Percentiles rank a stretch among this genome's conserved stretches.
These are phyloP conservation scores for Crataegus laevigata DNA, from an alignment of 306 rosid genomes.

Conservation along the genomic window DNA sequence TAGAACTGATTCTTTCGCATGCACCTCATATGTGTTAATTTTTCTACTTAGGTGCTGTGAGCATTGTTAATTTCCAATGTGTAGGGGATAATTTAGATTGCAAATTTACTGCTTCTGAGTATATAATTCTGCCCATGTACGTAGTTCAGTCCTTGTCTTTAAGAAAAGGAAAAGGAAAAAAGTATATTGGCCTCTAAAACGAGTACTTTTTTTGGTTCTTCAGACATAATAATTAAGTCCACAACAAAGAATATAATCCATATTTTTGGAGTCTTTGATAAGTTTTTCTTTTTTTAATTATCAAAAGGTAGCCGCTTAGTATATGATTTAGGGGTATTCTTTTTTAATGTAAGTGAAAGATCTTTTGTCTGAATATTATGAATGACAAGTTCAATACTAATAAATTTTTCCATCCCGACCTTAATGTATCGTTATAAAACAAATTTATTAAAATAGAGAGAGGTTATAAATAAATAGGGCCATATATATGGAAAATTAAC, in stretches of 20 bases:
- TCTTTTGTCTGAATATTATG: too few relatives aligned
- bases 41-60: background rate
- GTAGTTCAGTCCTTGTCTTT: background rate
- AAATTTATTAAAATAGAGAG: background rate
- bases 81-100: background rate
- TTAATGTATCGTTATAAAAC: too few relatives aligned
- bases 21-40: background rate
- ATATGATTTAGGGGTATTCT: too few relatives aligned
- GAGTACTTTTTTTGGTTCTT: background rate
- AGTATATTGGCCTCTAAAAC: background rate
- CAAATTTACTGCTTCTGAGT: background rate
- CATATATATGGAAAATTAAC: background rate
- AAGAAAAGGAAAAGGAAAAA: background rate
- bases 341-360: accelerated
- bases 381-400: too few relatives aligned
- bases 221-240: background rate
- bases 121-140: background rate
- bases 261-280: background rate
- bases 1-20: background rate
- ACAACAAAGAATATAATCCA: background rate
- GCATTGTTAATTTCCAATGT: background rate
- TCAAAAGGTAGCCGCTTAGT: too few relatives aligned
- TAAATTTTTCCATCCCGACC: background rate
- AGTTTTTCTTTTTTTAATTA: background rate
- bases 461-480: background rate